Conservation (phyloP, 306 rosid genomes). For the Malus sylvestris region DNA sequence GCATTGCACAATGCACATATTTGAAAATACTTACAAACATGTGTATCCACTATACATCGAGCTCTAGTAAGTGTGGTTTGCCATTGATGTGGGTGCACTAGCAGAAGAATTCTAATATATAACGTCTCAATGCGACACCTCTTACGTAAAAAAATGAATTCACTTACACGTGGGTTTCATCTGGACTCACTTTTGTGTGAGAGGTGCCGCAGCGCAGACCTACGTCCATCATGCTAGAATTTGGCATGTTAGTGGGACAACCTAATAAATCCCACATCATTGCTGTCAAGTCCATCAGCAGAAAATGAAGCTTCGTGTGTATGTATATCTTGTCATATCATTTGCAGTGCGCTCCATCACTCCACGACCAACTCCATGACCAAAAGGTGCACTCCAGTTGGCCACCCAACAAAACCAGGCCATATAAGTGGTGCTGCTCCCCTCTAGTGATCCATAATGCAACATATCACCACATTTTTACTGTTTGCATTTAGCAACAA, state of each 20-base stretch:
- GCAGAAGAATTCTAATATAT: neutral
- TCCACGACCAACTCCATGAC: neutral
- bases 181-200: neutral
- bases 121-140: neutral
- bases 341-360: conserved; percentile 13
- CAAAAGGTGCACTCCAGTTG: conserved; percentile 12
- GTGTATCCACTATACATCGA: neutral
- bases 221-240: neutral
- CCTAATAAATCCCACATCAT: neutral
- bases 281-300: neutral
- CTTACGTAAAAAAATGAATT: no score
- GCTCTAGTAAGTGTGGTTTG: neutral
- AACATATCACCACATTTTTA: neutral
- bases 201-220: neutral
- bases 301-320: neutral
- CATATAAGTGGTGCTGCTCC: conserved; percentile 2
- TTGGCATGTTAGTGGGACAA: neutral
- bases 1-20: neutral
- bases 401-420: conserved; percentile 19
- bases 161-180: neutral
- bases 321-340: neutral
- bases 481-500: conserved; percentile 19
- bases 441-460: neutral
- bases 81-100: neutral
- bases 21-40: neutral